Evolutionary conservation across 805 yeast species (phyloP).

Genomic region (Sungouiella thailandica): DNA sequence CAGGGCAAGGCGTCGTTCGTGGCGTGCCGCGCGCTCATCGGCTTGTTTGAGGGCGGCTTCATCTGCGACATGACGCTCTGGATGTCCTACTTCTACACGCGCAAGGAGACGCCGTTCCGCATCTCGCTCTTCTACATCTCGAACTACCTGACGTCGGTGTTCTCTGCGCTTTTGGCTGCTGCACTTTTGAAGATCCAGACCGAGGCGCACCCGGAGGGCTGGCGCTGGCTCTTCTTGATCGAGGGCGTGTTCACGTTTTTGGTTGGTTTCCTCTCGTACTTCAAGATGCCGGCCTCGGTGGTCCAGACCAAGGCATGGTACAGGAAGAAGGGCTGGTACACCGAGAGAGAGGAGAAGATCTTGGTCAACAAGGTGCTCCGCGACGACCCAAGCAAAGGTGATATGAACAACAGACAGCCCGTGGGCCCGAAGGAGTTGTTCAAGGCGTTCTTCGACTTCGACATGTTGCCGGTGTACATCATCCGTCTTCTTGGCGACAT

Average conservation of each 20-base stretch:
- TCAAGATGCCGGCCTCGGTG: slow-evolving; percentile 8
- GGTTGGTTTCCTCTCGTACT: slow-evolving; percentile 6
- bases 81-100: slow-evolving; percentile 3
- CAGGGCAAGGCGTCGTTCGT: slow-evolving; percentile 34
- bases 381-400: slow-evolving; percentile 28
- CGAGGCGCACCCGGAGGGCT: slow-evolving; percentile 13
- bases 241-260: slow-evolving; percentile 11
- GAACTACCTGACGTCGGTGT: slow-evolving; percentile 24
- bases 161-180: slow-evolving; percentile 40
- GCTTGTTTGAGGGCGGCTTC: slow-evolving; percentile 1
- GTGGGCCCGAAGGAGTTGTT: slow-evolving; percentile 15
- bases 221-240: slow-evolving; percentile 15
- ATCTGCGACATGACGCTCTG: slow-evolving; percentile 2
- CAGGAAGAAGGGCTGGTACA: slow-evolving; percentile 17
- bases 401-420: slow-evolving; percentile 25
- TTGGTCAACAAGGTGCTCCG: slow-evolving; percentile 23
- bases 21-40: slow-evolving; percentile 34
- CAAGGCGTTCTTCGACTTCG: slow-evolving; percentile 17
- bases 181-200: slow-evolving; percentile 48
- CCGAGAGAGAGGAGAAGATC: slow-evolving; percentile 22
- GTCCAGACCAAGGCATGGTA: slow-evolving; percentile 3
- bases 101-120: slow-evolving; percentile 1
- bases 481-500: slow-evolving; percentile 18
- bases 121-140: slow-evolving; percentile 1
- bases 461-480: slow-evolving; percentile 24